phyloP scores from a whole-genome alignment of 2,329 filamentous ascomycete genomes.

The Talaromyces sp. region DNA sequence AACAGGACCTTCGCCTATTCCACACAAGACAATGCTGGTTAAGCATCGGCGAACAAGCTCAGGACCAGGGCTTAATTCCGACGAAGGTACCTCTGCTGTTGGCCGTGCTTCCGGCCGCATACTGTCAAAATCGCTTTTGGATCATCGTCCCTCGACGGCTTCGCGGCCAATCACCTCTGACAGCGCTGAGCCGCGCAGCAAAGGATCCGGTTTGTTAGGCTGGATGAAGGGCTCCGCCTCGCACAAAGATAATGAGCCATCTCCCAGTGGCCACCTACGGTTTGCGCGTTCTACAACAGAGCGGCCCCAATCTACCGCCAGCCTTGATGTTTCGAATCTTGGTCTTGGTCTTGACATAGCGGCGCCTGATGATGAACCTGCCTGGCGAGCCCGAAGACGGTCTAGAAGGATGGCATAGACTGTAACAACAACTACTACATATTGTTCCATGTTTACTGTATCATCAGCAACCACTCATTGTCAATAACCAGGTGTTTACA shows the following conservation, averaged over 20 bases:
- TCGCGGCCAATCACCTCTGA: constrained; percentile 28
- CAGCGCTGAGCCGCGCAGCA: constrained; percentile 34
- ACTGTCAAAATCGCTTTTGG: constrained; percentile 30
- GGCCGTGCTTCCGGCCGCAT: constrained; percentile 8
- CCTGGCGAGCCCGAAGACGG: constrained; percentile 18
- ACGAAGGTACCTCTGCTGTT: background rate
- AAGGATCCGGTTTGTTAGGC: constrained; percentile 38
- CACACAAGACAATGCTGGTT: constrained; percentile 4
- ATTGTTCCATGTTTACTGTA: background rate
- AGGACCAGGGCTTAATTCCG: constrained; percentile 9
- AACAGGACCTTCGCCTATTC: constrained; percentile 4
- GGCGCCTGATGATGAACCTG: constrained; percentile 15
- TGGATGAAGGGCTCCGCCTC: constrained; percentile 38
- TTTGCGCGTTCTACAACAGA: constrained; percentile 10
- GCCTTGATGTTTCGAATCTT: constrained; percentile 5
- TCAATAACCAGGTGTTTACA: background rate
- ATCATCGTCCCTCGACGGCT: constrained; percentile 23
- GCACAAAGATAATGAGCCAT: constrained; percentile 12
- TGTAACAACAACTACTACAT: background rate
- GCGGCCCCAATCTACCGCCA: constrained; percentile 15
- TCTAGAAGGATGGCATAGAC: constrained; percentile 18
- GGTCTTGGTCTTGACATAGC: background rate
- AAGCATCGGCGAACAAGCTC: constrained; percentile 16
- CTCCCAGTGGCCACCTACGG: background rate
- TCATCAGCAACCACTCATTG: background rate